Conservation (phyloP, 2,329 filamentous ascomycete species). For the Lecanicillium sp. region DNA sequence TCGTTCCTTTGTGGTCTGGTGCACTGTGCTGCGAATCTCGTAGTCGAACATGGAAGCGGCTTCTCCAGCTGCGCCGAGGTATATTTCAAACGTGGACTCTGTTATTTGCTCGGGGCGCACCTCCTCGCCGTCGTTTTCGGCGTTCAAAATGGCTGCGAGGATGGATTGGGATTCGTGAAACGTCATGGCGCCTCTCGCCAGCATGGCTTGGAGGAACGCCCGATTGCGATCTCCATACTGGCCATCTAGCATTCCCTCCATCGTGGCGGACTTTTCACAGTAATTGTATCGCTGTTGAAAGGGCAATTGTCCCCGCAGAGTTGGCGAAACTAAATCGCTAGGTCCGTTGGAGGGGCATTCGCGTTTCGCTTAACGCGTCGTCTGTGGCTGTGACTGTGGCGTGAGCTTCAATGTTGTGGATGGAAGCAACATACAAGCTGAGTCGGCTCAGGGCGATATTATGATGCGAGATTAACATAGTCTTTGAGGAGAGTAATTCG, state of each 20-base stretch:
- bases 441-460: too few species aligned
- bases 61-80: conserved; percentile 62
- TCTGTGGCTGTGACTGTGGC: background rate
- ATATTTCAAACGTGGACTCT: conserved; percentile 57
- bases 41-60: conserved; percentile 75
- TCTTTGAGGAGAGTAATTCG: too few species aligned
- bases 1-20: conserved; percentile 60
- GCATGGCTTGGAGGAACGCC: conserved; percentile 84
- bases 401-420: too few species aligned
- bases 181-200: conserved; percentile 71
- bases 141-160: conserved; percentile 67
- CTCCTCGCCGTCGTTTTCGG: conserved; percentile 29
- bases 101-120: conserved; percentile 57
- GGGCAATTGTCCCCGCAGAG: too few species aligned
- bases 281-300: conserved; percentile 2
- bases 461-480: too few species aligned
- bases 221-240: conserved; percentile 60
- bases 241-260: conserved; percentile 21
- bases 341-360: conserved; percentile 1
- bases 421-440: too few species aligned
- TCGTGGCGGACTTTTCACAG: conserved; percentile 8
- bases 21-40: conserved; percentile 68
- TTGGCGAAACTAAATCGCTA: too few species aligned
- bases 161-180: conserved; percentile 65
- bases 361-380: conserved; percentile 8